Conservation (phyloP, 495 filamentous ascomycete genomes). For the Penicillium desertorum region DNA sequence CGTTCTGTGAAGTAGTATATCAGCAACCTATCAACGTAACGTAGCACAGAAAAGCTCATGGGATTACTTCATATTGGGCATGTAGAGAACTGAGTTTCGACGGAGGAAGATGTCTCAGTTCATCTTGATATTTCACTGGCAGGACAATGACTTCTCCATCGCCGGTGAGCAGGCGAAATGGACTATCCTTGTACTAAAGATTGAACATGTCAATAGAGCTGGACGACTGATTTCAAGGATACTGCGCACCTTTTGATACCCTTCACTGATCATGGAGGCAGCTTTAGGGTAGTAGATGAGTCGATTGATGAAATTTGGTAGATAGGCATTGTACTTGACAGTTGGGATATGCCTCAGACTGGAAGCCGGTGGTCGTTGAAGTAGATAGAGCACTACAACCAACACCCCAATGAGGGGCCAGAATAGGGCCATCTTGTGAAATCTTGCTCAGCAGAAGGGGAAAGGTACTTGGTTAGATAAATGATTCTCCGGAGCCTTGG, state of each 20-base stretch:
- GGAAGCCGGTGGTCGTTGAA: slow-evolving; percentile 12
- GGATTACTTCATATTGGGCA: slow-evolving; percentile 30
- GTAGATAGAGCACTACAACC: slow-evolving; percentile 9
- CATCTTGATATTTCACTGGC: slow-evolving; percentile 31
- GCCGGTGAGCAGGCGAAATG: slow-evolving; percentile 34
- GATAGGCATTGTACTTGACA: slow-evolving; percentile 21
- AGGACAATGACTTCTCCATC: slow-evolving; percentile 39
- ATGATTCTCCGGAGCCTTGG: slow-evolving; percentile 2
- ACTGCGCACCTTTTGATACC: slow-evolving; percentile 29
- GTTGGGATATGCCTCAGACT: slow-evolving; percentile 26
- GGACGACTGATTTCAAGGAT: background rate
- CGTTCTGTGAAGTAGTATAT: slow-evolving; percentile 22
- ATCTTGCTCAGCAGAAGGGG: background rate
- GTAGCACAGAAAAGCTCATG: background rate
- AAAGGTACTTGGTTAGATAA: slow-evolving; percentile 1
- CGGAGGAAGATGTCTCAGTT: slow-evolving; percentile 24
- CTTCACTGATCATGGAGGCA: slow-evolving; percentile 24
- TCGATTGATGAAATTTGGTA: slow-evolving; percentile 34
- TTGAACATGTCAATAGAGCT: background rate
- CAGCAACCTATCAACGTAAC: slow-evolving; percentile 2
- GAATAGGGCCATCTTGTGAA: slow-evolving; percentile 11
- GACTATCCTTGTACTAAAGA: slow-evolving; percentile 29
- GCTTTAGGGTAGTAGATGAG: slow-evolving; percentile 28
- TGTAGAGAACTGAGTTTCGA: slow-evolving; percentile 29
- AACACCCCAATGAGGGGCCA: slow-evolving; percentile 19